Evolutionary conservation across 129 eudicot genomes (phyloP), one percentile per base, ranked within the genome.

Genomic region (Pulicaria dysenterica): DNA sequence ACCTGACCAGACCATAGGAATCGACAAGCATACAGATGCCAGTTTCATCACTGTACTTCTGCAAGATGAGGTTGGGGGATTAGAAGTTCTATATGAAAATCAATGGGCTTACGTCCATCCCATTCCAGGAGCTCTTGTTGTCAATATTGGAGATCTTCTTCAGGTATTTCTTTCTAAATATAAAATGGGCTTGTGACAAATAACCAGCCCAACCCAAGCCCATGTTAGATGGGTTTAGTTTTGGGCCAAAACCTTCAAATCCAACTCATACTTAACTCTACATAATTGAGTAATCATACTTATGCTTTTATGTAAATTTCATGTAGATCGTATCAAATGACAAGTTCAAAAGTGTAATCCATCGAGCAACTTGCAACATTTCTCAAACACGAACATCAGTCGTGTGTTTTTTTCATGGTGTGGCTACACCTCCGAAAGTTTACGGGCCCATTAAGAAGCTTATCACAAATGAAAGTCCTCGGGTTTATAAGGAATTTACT

Each of bases 391-490:
- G 95, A 63, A 70, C 85, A 7, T 85, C 95, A 0, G 79, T 79
- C n/a, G 86, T 80, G 4, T 64, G 79, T 43, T 83, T 83, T 49
- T 78, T 81, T 44, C 54, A 62, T 17, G 79, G 75, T 16, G 62
- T 36, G 44, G 19, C 17, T 14, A 42, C 75, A 73, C 69, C 74
- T 7, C 68, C 67, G 0, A 70, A 54, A 43, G 7, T 70, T 5
- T 81, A 78, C 61, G 85, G 79, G 5, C 95, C 95, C 4, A 85
- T 85, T 42, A 54, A 88, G 14, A 83, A 85, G 73, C 11, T 85
- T 63, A 41, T 85, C 43, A 78, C 82, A 1, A 83, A 78, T 64
- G 81, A 69, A 46, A 88, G 81, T 73, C 88, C 95, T 2, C 67
- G 70, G 2, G 16, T 71, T 8, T 88, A 74, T 39, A 67, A 76